Evolutionary conservation across 108 stramenopile species (phyloP), one percentile per base, ranked within the genome.

Genomic region (Aurantiochytrium sp.): DNA sequence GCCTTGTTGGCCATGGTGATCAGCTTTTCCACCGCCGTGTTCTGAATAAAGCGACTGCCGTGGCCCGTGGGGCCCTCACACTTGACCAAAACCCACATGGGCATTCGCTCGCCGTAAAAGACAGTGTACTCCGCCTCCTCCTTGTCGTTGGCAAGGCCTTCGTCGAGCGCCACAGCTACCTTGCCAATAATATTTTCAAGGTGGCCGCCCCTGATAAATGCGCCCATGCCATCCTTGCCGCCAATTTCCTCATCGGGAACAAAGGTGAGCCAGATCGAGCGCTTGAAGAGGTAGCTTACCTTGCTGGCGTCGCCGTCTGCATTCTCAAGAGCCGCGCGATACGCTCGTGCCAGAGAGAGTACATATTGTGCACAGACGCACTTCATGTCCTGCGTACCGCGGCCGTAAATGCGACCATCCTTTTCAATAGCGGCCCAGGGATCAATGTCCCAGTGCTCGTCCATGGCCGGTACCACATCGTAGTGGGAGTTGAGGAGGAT

Each of bases 341-440:
- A 69, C 45, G 51, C 28, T 0, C 76, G 76, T 5, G 93, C 90
- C 58, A 98, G 89, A 16, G 97, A 96, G 88, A 95, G 95, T 47
- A 98, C 94, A 90, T 98, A 98, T 91, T 98, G 98, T 10, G 97
- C 92, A 60, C 96, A 96, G 14, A 98, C 98, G 92, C 96, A 97
- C 89, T 98, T 98, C 98, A 98, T 98, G 91, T 97, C 97, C 92
- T 98, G 97, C 21, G 97, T 91, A 5, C 98, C 98, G 60, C 97
- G 94, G 29, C 97, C 98, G 90, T 96, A 98, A 12, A 98, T 95
- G 43, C 93, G 93, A 8, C 96, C 97, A 87, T 95, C 96, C 60
- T 93, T 92, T 29, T 94, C 93, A 45, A 93, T 89, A 0, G 93
- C 96, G 4, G 87, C 95, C 91, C 97, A 98, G n/a, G 98, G 96